Evolutionary conservation across 352 stramenopile species (phyloP).

Genomic region (Phytophthora pistaciae): DNA sequence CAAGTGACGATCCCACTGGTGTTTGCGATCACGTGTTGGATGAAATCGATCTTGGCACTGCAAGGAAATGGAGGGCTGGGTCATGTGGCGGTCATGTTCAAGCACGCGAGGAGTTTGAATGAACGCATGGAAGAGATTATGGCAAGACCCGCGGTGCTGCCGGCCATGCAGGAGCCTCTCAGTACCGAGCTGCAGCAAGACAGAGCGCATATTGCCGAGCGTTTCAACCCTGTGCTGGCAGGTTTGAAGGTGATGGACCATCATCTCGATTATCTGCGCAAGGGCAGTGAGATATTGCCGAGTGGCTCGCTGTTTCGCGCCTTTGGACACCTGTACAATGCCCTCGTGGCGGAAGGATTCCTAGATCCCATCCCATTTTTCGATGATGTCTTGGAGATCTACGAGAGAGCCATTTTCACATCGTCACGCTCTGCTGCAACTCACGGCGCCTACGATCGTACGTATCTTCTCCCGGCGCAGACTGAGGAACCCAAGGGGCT

Average conservation of each 20-base stretch:
- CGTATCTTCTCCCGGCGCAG: background rate
- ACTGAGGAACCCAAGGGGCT: background rate
- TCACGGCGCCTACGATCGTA: background rate
- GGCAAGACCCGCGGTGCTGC: background rate
- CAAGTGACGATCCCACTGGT: background rate
- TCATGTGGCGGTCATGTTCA: background rate
- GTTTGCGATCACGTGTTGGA: background rate
- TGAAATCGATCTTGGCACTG: background rate
- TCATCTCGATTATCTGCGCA: background rate
- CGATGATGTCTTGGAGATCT: background rate
- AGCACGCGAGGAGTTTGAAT: background rate
- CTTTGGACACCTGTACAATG: background rate
- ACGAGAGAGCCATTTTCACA: background rate
- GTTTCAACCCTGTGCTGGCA: background rate
- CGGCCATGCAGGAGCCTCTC: background rate
- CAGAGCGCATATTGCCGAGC: background rate
- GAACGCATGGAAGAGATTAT: constrained; percentile 1
- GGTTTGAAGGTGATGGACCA: background rate
- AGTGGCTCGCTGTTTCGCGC: background rate
- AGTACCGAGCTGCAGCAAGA: background rate
- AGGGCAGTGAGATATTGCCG: background rate
- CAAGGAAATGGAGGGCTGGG: background rate
- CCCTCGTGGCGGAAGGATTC: background rate
- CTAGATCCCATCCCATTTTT: background rate
- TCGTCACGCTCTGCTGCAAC: background rate